Percentiles rank a stretch among this genome's conserved stretches.
These are phyloP conservation scores for Eutypa lata DNA, from an alignment of 2,329 filamentous ascomycete species.

Conservation along the genomic window DNA sequence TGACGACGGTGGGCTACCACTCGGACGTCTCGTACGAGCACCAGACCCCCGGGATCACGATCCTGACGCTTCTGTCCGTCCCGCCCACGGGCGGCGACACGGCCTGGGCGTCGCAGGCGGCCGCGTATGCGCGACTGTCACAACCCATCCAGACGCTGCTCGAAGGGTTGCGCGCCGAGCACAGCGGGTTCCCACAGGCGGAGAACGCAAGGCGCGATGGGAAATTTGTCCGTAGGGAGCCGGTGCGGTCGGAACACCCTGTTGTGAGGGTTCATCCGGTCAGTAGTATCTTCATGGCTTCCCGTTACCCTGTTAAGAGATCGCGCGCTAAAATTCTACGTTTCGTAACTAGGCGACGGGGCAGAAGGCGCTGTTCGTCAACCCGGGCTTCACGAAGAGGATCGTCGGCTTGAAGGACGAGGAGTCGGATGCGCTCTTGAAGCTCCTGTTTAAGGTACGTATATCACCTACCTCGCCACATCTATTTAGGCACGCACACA, in stretches of 20 bases:
- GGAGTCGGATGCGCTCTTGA: constrained; percentile 62
- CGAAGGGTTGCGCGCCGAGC: constrained; percentile 63
- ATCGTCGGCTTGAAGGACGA: constrained; percentile 68
- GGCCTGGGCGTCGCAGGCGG: constrained; percentile 16
- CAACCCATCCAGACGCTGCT: constrained; percentile 63
- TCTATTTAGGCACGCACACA: too few relatives aligned
- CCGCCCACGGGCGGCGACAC: constrained; percentile 22
- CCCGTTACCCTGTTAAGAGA: too few relatives aligned
- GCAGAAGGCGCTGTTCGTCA: constrained; percentile 67
- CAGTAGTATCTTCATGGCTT: too few relatives aligned
- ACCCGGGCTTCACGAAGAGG: constrained; percentile 58
- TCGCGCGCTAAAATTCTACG: too few relatives aligned
- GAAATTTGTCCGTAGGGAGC: constrained; percentile 58
- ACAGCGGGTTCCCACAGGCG: constrained; percentile 45
- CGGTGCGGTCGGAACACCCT: constrained; percentile 59
- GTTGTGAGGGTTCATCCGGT: constrained; percentile 63
- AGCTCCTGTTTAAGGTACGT: constrained; percentile 54
- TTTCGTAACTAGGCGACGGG: constrained; percentile 40
- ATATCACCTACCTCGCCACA: constrained; percentile 55
- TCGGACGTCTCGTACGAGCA: constrained; percentile 11
- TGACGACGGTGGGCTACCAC: background rate
- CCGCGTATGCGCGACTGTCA: constrained; percentile 48
- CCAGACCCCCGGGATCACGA: constrained; percentile 20
- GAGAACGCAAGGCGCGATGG: constrained; percentile 37
- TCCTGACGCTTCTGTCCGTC: constrained; percentile 23